A percentile compares a stretch with the other conserved stretches of the same genome.
phyloP scores from a whole-genome alignment of 352 stramenopile species.

The Pythium coloratum region DNA sequence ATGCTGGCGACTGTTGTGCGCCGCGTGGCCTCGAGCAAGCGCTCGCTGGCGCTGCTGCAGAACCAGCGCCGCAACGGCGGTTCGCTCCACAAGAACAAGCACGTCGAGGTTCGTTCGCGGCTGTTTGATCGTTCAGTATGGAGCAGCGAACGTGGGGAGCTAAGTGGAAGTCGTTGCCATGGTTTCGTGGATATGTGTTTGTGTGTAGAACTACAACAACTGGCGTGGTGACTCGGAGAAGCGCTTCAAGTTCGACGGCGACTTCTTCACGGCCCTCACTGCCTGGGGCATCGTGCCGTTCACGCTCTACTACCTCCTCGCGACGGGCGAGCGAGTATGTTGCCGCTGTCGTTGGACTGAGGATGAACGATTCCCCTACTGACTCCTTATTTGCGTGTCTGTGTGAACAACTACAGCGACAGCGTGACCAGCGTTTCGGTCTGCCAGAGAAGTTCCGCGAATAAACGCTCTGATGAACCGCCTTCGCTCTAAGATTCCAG shows the following conservation, averaged over 20 bases:
- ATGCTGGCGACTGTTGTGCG: constrained; percentile 58
- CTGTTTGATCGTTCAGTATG: background rate
- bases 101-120: constrained; percentile 59
- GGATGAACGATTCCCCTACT: background rate
- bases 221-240: constrained; percentile 84
- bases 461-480: constrained; percentile 26
- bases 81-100: constrained; percentile 81
- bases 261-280: constrained; percentile 59
- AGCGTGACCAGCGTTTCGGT: constrained; percentile 44
- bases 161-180: background rate
- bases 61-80: constrained; percentile 72
- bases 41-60: constrained; percentile 47
- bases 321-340: constrained; percentile 65
- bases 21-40: constrained; percentile 40
- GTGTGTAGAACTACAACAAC: constrained; percentile 80
- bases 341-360: background rate
- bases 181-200: background rate
- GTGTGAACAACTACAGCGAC: constrained; percentile 29
- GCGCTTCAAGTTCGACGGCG: constrained; percentile 70
- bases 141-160: background rate
- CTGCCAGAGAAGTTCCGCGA: constrained; percentile 58
- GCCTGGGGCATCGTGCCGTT: constrained; percentile 65
- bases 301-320: constrained; percentile 62
- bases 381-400: background rate
- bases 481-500: background rate